Conservation (phyloP, 2,329 filamentous ascomycete genomes). For the Neophaeococcomyces aloes region DNA sequence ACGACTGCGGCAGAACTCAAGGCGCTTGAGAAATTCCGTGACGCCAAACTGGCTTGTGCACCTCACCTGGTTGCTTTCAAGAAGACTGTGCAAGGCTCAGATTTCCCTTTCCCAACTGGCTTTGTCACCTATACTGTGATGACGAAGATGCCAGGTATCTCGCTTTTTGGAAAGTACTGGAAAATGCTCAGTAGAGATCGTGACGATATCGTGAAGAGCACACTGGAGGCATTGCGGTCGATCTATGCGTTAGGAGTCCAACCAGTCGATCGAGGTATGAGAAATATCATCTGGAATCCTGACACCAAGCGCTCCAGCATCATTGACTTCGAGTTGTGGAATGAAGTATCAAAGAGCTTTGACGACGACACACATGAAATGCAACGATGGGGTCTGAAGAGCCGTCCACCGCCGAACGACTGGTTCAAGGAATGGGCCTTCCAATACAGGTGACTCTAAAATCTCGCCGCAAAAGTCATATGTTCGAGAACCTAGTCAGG, state of each 20-base stretch:
- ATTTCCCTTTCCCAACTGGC: conserved; percentile 18
- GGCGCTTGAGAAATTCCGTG: conserved; percentile 17
- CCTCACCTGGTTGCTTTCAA: conserved; percentile 20
- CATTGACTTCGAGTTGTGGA: conserved; percentile 21
- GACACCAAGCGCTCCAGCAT: conserved; percentile 11
- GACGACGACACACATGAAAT: conserved; percentile 17
- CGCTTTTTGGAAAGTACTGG: conserved; percentile 20
- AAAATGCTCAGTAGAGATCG: conserved; percentile 14
- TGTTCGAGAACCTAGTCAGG: too few species aligned
- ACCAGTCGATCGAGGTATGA: conserved; percentile 18
- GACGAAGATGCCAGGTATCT: conserved; percentile 22
- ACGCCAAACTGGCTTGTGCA: conserved; percentile 13
- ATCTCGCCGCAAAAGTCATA: too few species aligned
- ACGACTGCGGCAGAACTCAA: conserved; percentile 19
- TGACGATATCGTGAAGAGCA: conserved; percentile 11
- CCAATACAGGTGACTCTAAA: neutral
- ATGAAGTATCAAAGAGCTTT: conserved; percentile 7
- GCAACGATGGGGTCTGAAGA: conserved; percentile 16
- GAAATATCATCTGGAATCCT: conserved; percentile 18
- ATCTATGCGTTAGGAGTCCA: conserved; percentile 18
- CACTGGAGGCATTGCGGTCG: conserved; percentile 14
- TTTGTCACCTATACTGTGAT: conserved; percentile 22
- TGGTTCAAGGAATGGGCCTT: conserved; percentile 15
- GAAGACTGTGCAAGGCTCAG: conserved; percentile 14
- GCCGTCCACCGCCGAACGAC: conserved; percentile 15